phyloP scores from a whole-genome alignment of 2,329 filamentous ascomycete species.

The Fusarium phyllophilum region DNA sequence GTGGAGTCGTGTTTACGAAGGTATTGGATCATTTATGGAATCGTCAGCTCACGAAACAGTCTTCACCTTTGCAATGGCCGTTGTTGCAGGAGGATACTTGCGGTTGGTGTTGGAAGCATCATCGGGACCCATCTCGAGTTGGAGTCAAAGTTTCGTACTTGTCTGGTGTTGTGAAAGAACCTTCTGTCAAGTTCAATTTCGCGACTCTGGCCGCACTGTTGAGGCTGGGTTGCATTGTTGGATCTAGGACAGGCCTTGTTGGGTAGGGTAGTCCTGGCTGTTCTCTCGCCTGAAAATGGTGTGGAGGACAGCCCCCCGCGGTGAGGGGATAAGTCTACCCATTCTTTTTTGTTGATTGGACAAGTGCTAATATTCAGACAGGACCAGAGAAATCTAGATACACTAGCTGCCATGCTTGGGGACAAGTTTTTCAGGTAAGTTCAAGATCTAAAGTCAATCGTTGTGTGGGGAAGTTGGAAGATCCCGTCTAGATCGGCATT shows the following conservation, averaged over 20 bases:
- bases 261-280: slow-evolving; percentile 58
- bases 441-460: neutral
- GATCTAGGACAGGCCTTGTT: slow-evolving; percentile 42
- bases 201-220: slow-evolving; percentile 23
- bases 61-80: slow-evolving; percentile 15
- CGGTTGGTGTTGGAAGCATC: slow-evolving; percentile 42
- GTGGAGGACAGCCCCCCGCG: slow-evolving; percentile 57
- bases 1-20: slow-evolving; percentile 31
- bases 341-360: slow-evolving; percentile 12
- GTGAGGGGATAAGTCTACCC: slow-evolving; percentile 61
- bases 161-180: slow-evolving; percentile 63
- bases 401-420: neutral
- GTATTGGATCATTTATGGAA: slow-evolving; percentile 17
- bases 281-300: slow-evolving; percentile 61
- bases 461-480: slow-evolving; percentile 10
- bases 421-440: neutral
- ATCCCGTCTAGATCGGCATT: neutral
- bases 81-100: neutral
- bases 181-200: slow-evolving; percentile 1
- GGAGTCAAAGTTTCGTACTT: slow-evolving; percentile 94
- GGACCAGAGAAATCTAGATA: slow-evolving; percentile 8
- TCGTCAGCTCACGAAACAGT: slow-evolving; percentile 26
- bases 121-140: slow-evolving; percentile 88
- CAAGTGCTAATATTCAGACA: slow-evolving; percentile 44
- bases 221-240: slow-evolving; percentile 32